Percentiles rank a stretch among this genome's conserved stretches.
Conservation (phyloP, 2,329 filamentous ascomycete genomes). For the Colletotrichum filicis region DNA sequence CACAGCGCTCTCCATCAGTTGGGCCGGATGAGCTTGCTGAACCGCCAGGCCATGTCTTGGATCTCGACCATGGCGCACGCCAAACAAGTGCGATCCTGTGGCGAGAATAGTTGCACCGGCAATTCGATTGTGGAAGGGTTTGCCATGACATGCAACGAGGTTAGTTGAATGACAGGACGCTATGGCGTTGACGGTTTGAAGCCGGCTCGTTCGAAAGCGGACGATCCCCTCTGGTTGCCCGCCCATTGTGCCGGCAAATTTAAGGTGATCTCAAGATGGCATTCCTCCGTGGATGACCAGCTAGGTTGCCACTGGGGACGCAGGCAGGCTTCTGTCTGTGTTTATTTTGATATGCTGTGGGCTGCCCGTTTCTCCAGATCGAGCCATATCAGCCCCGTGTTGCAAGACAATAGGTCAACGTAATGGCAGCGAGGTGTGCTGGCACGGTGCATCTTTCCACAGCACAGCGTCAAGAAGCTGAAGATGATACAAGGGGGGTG, state of each 20-base stretch:
- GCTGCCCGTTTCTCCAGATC: neutral
- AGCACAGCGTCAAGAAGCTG: neutral
- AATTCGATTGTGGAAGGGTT: neutral
- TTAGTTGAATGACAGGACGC: neutral
- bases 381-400: slow-evolving; percentile 1
- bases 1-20: slow-evolving; percentile 11
- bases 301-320: slow-evolving; percentile 14
- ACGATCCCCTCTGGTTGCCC: neutral
- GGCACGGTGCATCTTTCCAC: neutral
- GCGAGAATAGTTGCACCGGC: neutral
- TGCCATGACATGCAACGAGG: neutral
- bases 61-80: slow-evolving; percentile 19
- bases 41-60: slow-evolving; percentile 24
- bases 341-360: slow-evolving; percentile 2
- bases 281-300: slow-evolving; percentile 3
- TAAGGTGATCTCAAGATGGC: neutral
- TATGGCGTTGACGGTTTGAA: neutral
- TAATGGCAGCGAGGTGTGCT: neutral
- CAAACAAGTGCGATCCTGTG: slow-evolving; percentile 17
- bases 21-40: slow-evolving; percentile 1
- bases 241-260: neutral
- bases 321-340: slow-evolving; percentile 9
- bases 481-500: neutral
- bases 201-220: neutral
- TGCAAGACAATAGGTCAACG: slow-evolving; percentile 6